Evolutionary conservation across 495 filamentous ascomycete species (phyloP).

Genomic region (Xylaria grammica): DNA sequence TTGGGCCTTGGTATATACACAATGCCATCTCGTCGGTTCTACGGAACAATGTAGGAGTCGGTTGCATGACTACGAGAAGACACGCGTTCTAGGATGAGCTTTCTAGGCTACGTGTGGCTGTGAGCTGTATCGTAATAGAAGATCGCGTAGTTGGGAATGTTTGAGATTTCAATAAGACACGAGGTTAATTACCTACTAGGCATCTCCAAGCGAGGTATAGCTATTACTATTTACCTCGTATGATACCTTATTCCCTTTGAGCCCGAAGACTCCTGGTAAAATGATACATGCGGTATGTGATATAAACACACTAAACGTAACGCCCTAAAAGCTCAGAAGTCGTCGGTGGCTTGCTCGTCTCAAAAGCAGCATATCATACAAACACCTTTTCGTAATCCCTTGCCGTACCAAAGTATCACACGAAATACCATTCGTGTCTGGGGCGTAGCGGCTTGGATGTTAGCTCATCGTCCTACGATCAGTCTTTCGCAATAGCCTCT

Average conservation of each 20-base stretch:
- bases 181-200: not conserved
- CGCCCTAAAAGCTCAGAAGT: not conserved
- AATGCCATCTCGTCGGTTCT: too few relatives aligned
- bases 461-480: not conserved
- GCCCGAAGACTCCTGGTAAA: slow-evolving; percentile 11
- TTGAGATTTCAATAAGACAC: not conserved
- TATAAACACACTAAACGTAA: not conserved
- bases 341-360: not conserved
- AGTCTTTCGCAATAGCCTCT: not conserved
- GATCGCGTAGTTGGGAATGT: too few relatives aligned
- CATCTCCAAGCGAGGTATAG: not conserved
- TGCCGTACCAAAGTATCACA: slow-evolving; percentile 41
- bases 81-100: not conserved
- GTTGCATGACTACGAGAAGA: not conserved
- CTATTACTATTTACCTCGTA: not conserved
- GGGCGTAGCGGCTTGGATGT: not conserved
- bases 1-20: not conserved
- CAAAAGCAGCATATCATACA: slow-evolving; percentile 6
- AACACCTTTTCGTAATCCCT: not conserved
- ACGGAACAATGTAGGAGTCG: not conserved
- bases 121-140: not conserved
- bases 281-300: slow-evolving; percentile 9
- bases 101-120: not conserved
- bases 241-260: not conserved
- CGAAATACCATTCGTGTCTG: not conserved